These are phyloP conservation scores for Aspergillus fischeri DNA, from an alignment of 2,329 filamentous ascomycete species.

Conservation along the genomic window DNA sequence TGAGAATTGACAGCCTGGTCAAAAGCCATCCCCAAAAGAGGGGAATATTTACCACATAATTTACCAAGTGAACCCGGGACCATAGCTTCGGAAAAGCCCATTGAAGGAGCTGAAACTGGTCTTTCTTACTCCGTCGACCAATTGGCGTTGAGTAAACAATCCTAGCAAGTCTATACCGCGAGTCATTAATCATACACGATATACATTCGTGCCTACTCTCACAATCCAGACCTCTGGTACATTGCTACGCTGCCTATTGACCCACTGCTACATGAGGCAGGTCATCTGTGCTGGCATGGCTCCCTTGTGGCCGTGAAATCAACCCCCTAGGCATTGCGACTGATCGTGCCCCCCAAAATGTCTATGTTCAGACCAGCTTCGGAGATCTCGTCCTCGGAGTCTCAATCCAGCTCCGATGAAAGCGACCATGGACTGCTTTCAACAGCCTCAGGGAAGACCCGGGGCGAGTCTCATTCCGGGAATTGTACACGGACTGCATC, in stretches of 20 bases:
- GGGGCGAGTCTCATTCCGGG: neutral
- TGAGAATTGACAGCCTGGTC: slow-evolving; percentile 6
- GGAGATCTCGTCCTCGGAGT: slow-evolving; percentile 33
- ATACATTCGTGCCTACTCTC: neutral
- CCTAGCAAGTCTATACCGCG: neutral
- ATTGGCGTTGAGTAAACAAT: neutral
- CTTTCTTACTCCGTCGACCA: neutral
- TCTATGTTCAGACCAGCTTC: slow-evolving; percentile 39
- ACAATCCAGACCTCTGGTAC: neutral
- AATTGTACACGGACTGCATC: slow-evolving; percentile 6
- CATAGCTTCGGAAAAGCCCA: neutral
- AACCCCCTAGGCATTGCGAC: neutral
- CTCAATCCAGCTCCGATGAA: slow-evolving; percentile 27
- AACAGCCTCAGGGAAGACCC: neutral
- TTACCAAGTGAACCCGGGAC: slow-evolving; percentile 4
- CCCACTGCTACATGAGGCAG: slow-evolving; percentile 1
- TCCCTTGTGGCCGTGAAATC: neutral
- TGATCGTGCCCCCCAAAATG: slow-evolving; percentile 21
- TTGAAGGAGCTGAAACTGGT: neutral
- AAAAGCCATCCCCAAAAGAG: slow-evolving; percentile 6
- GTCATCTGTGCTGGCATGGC: neutral
- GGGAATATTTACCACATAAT: slow-evolving; percentile 16
- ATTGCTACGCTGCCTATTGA: neutral
- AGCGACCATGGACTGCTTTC: slow-evolving; percentile 14
- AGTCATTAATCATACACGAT: neutral